Conservation (phyloP, 2,329 filamentous ascomycete genomes). For the Dactylellina sp. region DNA sequence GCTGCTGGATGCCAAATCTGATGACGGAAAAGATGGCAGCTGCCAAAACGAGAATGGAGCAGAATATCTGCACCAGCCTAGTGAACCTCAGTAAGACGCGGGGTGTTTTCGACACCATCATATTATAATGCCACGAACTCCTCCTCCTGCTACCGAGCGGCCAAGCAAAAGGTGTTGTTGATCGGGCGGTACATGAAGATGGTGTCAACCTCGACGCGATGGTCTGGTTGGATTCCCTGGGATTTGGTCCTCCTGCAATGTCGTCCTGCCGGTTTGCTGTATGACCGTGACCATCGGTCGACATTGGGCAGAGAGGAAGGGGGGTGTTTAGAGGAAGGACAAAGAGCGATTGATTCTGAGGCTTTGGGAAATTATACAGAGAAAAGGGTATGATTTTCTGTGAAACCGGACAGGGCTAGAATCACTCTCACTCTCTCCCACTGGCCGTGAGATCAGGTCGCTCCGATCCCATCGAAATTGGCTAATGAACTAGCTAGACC, state of each 20-base stretch:
- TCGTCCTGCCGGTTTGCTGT: conserved; percentile 38
- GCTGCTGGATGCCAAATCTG: conserved; percentile 51
- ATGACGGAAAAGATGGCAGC: conserved; percentile 55
- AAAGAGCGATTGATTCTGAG: conserved; percentile 16
- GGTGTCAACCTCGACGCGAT: conserved; percentile 50
- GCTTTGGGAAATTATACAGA: conserved; percentile 21
- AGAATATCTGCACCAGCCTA: conserved; percentile 45
- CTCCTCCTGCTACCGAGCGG: conserved; percentile 44
- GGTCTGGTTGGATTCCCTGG: conserved; percentile 52
- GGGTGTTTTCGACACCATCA: conserved; percentile 54
- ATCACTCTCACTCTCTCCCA: conserved; percentile 23
- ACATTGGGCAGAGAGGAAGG: conserved; percentile 34
- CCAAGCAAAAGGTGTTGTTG: conserved; percentile 55
- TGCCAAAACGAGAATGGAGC: conserved; percentile 56
- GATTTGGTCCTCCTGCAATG: conserved; percentile 31
- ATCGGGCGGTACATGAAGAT: conserved; percentile 55
- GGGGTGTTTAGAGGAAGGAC: conserved; percentile 8
- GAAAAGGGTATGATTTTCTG: conserved; percentile 8
- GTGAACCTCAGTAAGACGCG: conserved; percentile 44
- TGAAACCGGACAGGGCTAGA: conserved; percentile 40
- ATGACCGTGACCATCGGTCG: conserved; percentile 52
- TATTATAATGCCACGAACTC: conserved; percentile 33
- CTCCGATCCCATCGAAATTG: conserved; percentile 39
- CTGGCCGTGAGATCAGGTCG: conserved; percentile 20
- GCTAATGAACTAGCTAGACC: conserved; percentile 18